phyloP scores from a whole-genome alignment of 2,329 filamentous ascomycete genomes.

The Curvularia sp. region DNA sequence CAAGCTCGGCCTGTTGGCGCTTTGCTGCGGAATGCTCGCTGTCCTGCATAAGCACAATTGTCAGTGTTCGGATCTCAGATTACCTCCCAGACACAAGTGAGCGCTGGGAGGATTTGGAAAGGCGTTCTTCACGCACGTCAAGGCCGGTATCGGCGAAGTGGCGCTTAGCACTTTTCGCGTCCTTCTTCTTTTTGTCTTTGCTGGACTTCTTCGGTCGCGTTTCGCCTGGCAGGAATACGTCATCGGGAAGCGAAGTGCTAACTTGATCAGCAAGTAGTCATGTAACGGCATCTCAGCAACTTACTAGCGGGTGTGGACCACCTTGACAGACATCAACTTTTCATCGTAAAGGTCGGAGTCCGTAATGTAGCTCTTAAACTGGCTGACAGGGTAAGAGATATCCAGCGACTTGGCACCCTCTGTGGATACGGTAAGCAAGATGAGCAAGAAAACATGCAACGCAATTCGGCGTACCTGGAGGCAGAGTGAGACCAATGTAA shows the following conservation, averaged over 20 bases:
- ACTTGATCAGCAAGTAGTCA: conserved; percentile 25
- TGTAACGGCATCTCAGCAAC: conserved; percentile 40
- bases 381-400: conserved; percentile 79
- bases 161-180: conserved; percentile 50
- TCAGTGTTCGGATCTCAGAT: conserved; percentile 39
- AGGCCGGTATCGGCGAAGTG: conserved; percentile 54
- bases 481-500: conserved; percentile 87
- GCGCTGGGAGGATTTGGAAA: conserved; percentile 28
- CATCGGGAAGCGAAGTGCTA: conserved; percentile 85
- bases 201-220: conserved; percentile 52
- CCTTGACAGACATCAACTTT: conserved; percentile 77
- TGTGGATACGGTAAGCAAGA: conserved; percentile 23
- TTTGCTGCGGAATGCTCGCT: conserved; percentile 44
- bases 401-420: conserved; percentile 74
- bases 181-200: conserved; percentile 51
- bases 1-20: conserved; percentile 40
- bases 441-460: background rate
- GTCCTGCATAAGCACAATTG: conserved; percentile 48
- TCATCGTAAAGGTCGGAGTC: conserved; percentile 77
- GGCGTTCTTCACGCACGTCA: conserved; percentile 53
- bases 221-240: conserved; percentile 86
- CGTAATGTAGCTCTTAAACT: conserved; percentile 84
- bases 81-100: conserved; percentile 27
- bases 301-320: conserved; percentile 87
- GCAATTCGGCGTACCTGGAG: conserved; percentile 65